These are phyloP conservation scores for Aquilaria malaccensis DNA, from an alignment of 345 rosid genomes.

Conservation along the genomic window DNA sequence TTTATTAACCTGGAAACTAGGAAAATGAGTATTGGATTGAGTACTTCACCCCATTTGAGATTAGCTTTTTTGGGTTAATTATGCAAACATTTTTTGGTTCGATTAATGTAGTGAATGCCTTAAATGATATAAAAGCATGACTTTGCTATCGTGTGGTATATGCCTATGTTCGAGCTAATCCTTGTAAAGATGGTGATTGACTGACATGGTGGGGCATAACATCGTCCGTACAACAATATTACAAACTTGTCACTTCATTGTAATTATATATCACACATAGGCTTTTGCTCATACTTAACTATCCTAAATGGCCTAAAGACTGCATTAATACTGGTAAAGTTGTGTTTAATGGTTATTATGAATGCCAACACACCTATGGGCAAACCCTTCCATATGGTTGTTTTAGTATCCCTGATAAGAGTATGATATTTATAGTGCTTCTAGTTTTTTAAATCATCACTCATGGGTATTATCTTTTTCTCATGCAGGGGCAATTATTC, in stretches of 20 bases:
- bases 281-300: no score
- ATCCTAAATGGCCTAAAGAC: neutral
- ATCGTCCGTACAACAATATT: constrained; percentile 78
- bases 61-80: neutral
- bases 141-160: constrained; percentile 96
- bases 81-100: neutral
- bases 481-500: constrained; percentile 85
- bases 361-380: no score
- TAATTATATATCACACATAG: no score
- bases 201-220: constrained; percentile 96
- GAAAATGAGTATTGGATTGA: no score
- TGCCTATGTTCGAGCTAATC: constrained; percentile 95
- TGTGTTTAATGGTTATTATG: no score
- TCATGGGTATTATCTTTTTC: neutral
- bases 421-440: neutral
- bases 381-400: neutral
- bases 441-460: neutral
- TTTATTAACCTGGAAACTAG: no score
- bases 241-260: no score
- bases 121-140: constrained; percentile 94
- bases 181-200: constrained; percentile 83
- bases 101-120: constrained; percentile 64
- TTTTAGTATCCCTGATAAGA: neutral
- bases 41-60: no score
- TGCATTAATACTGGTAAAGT: no score